Conservation (phyloP, 2,329 filamentous ascomycete genomes). For the Colletotrichum ledebouriae region DNA sequence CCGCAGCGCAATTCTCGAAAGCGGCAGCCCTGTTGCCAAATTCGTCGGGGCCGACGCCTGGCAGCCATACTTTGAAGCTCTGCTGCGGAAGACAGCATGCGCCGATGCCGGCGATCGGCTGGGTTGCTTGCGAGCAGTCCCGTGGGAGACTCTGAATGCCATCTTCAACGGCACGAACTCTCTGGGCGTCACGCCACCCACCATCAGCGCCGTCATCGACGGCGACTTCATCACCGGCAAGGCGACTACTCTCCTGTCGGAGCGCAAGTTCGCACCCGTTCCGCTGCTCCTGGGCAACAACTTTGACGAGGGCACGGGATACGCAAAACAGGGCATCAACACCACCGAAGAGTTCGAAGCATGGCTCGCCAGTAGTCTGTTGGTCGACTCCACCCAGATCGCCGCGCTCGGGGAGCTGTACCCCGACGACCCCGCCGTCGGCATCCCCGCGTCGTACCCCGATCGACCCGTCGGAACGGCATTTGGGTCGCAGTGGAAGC, state of each 20-base stretch:
- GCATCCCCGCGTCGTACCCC: slow-evolving; percentile 59
- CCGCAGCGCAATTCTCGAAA: slow-evolving; percentile 75
- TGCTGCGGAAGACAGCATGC: slow-evolving; percentile 49
- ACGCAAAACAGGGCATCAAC: slow-evolving; percentile 68
- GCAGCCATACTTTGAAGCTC: slow-evolving; percentile 43
- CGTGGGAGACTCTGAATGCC: slow-evolving; percentile 55
- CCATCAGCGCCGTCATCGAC: slow-evolving; percentile 50
- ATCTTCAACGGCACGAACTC: slow-evolving; percentile 68
- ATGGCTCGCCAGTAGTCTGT: slow-evolving; percentile 52
- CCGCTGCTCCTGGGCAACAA: slow-evolving; percentile 75
- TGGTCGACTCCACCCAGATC: slow-evolving; percentile 47
- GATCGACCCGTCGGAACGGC: slow-evolving; percentile 63
- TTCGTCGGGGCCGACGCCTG: slow-evolving; percentile 66
- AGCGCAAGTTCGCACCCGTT: slow-evolving; percentile 72
- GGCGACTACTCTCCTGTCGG: slow-evolving; percentile 64
- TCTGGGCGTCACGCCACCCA: slow-evolving; percentile 44
- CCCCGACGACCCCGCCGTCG: slow-evolving; percentile 62
- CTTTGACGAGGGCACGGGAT: slow-evolving; percentile 76
- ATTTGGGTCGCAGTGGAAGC: slow-evolving; percentile 75
- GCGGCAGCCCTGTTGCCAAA: slow-evolving; percentile 65
- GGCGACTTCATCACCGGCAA: slow-evolving; percentile 56
- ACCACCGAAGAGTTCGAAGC: slow-evolving; percentile 65
- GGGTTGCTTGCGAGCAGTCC: slow-evolving; percentile 66
- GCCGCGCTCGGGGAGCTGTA: slow-evolving; percentile 62
- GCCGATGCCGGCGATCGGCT: slow-evolving; percentile 60